Evolutionary conservation across 371 early-diverging fungal species (phyloP).

Genomic region (Mucor sp.): DNA sequence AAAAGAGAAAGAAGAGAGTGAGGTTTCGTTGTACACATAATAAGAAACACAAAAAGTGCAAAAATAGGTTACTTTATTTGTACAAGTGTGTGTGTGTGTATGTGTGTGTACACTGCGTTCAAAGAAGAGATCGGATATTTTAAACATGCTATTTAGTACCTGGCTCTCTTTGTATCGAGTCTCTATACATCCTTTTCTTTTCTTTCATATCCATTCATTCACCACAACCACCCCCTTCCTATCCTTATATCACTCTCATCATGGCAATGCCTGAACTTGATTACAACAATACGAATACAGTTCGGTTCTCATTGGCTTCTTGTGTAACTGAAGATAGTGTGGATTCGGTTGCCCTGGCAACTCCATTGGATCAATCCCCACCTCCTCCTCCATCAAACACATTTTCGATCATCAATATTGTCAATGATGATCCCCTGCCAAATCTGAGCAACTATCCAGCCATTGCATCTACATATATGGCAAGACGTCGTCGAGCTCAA

Average conservation of each 20-base stretch:
- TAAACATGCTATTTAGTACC: slow-evolving; percentile 7
- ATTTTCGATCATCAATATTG: slow-evolving; percentile 38
- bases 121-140: slow-evolving; percentile 13
- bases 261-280: slow-evolving; percentile 14
- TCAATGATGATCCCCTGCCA: slow-evolving; percentile 31
- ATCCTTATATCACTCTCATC: slow-evolving; percentile 1
- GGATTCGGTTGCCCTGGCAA: slow-evolving; percentile 33
- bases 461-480: slow-evolving; percentile 15
- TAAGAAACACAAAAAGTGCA: slow-evolving; percentile 1
- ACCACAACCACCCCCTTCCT: slow-evolving; percentile 2
- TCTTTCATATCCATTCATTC: neutral
- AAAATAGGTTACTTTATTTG: slow-evolving; percentile 16
- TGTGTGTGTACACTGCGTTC: neutral
- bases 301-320: slow-evolving; percentile 37
- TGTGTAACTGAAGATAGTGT: slow-evolving; percentile 41
- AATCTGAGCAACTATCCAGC: slow-evolving; percentile 25
- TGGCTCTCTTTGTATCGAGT: neutral
- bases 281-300: slow-evolving; percentile 2
- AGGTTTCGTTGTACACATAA: neutral
- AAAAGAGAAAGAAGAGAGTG: neutral
- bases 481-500: slow-evolving; percentile 20
- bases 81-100: neutral
- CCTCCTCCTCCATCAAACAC: slow-evolving; percentile 23
- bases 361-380: slow-evolving; percentile 45
- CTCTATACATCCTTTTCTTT: neutral